Evolutionary conservation across 169 alveolate species (phyloP), one percentile per base, ranked within the genome.

Genomic region (Eimeria necatrix): DNA sequence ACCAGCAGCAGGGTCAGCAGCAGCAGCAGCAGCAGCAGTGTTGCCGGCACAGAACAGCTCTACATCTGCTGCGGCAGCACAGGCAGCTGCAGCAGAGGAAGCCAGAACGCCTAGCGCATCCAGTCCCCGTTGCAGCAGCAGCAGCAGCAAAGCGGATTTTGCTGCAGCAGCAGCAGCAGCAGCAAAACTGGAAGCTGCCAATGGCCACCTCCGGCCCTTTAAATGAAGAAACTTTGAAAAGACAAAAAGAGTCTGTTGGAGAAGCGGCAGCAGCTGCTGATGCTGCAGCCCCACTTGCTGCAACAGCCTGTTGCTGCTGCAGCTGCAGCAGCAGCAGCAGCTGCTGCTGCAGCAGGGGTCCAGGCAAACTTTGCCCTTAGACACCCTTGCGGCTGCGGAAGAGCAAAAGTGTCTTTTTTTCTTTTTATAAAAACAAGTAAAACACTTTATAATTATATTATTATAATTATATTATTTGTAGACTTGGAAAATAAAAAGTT

Each of bases 261-360:
- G 41, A 32, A 32, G 41, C 41, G 41, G 41, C 41, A 32, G 41
- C 74, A 61, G 74, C 74, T 9, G 74, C 74, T 6, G 24, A 9
- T 61, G 74, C 74, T 61, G 18, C 9, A 20, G 24, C 74, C 22
- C 22, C 68, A 56, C 22, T 16, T 0, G 18, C 18, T 12, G 68
- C 68, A 56, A 12, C 22, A 56, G 18, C 0, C 18, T 10, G 9
- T 61, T 18, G 74, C 18, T 61, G 74, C 74, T 20, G 18, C 74
- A 61, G 26, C 26, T 61, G 74, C 74, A 61, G 74, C 24, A 61
- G 74, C 24, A 61, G 74, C 74, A 18, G 74, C 74, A 3, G 74
- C 74, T 20, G 74, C 74, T 20, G 74, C 74, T 20, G 74, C 24
- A 18, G 74, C 74, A 61, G 22, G 41, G 41, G 41, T 32, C 41